Percentiles rank a stretch among this genome's conserved stretches.
These are phyloP conservation scores for Irpex rosettiformis DNA, from an alignment of 1,284 basidiomycete genomes.

Conservation along the genomic window DNA sequence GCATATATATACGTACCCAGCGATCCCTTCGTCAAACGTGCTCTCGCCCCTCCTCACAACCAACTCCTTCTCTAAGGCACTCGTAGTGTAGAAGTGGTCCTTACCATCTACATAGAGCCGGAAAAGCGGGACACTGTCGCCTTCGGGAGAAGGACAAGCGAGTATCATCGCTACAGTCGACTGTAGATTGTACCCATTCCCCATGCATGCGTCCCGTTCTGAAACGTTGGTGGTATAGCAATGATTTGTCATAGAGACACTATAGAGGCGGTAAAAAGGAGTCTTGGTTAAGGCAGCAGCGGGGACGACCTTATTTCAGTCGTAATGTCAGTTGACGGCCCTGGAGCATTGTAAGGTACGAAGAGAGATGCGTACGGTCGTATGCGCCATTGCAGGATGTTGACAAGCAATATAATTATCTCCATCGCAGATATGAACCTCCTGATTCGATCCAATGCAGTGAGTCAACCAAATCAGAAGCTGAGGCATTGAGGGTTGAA, in stretches of 20 bases:
- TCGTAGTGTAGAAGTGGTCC: background rate
- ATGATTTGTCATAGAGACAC: background rate
- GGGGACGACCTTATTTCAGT: background rate
- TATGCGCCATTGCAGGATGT: too few species aligned
- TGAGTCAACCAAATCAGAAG: background rate
- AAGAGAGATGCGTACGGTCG: too few species aligned
- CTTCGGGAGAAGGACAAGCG: background rate
- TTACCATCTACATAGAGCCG: background rate
- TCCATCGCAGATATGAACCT: too few species aligned
- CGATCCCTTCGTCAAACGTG: background rate
- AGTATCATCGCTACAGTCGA: background rate
- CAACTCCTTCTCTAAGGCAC: background rate
- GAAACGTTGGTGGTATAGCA: background rate
- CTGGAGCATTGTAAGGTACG: background rate
- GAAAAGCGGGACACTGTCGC: background rate
- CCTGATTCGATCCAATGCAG: background rate
- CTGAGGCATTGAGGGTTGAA: background rate
- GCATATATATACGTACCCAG: background rate
- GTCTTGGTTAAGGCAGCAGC: background rate
- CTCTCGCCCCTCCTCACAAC: background rate
- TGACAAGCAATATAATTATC: too few species aligned
- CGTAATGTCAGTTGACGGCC: background rate
- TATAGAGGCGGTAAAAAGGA: background rate
- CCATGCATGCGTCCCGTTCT: background rate
- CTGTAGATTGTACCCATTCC: background rate